phyloP scores from a whole-genome alignment of 208 protist species.

The Leishmania martiniquensis region DNA sequence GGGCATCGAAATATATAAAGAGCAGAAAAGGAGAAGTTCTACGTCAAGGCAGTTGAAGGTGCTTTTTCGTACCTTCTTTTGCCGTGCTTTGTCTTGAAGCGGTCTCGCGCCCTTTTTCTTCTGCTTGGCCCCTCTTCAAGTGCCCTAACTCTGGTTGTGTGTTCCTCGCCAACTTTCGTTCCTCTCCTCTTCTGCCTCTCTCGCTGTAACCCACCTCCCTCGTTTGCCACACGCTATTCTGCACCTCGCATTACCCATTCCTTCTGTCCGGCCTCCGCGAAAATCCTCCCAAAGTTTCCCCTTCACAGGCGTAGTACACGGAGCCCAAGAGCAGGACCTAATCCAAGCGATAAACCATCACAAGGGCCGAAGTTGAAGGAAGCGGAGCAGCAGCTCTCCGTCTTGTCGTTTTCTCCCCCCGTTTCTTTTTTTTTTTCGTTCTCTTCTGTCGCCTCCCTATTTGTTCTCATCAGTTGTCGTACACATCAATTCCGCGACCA shows the following conservation, averaged over 20 bases:
- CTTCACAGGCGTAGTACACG: conserved; percentile 1
- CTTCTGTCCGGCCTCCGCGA: too few relatives aligned
- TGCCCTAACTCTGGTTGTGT: neutral
- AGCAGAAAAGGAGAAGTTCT: neutral
- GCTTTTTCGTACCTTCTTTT: neutral
- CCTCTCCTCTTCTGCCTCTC: neutral
- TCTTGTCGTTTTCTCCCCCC: conserved; percentile 1
- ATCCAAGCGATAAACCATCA: neutral
- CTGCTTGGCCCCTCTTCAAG: neutral
- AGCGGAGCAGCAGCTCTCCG: neutral
- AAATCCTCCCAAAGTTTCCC: neutral
- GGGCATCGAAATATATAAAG: neutral
- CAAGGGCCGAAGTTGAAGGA: neutral
- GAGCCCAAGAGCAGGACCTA: too few relatives aligned
- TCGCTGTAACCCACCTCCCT: neutral
- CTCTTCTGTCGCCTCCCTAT: neutral
- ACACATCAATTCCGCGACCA: neutral
- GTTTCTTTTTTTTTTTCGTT: conserved; percentile 19
- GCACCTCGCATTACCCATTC: neutral
- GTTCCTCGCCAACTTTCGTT: neutral
- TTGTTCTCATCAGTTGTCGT: neutral
- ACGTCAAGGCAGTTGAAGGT: neutral
- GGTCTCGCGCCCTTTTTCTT: neutral
- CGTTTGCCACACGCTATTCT: neutral
- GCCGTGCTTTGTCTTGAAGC: neutral